A percentile compares a stretch with the other conserved stretches of the same genome.
phyloP scores from a whole-genome alignment of 2,329 filamentous ascomycete species.

The Colletotrichum zoysiae region DNA sequence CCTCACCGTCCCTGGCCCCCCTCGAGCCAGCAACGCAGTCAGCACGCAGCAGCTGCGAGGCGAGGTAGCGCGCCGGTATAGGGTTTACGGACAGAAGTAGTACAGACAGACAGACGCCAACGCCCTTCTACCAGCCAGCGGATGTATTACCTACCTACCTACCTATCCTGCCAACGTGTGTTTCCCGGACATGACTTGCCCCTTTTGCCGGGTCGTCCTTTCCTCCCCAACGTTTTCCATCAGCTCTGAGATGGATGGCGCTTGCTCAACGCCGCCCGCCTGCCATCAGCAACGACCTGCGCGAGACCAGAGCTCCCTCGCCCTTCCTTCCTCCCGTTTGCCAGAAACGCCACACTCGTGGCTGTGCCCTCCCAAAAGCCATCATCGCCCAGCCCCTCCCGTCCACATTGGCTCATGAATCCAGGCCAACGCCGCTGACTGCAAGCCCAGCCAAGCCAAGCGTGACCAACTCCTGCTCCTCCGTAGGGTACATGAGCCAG shows the following conservation, averaged over 20 bases:
- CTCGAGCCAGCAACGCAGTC: conserved; percentile 11
- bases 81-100: background rate
- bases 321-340: background rate
- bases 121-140: background rate
- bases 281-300: background rate
- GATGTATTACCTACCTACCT: background rate
- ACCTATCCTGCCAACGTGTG: background rate
- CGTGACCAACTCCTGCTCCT: background rate
- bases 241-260: background rate
- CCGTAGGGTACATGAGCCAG: background rate
- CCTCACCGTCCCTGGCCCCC: background rate
- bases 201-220: background rate
- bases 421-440: conserved; percentile 6
- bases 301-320: background rate
- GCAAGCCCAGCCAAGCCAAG: conserved; percentile 15
- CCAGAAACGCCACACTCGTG: conserved; percentile 16
- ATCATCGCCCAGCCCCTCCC: background rate
- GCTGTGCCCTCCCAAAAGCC: conserved; percentile 9
- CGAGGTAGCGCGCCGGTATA: background rate
- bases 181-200: background rate
- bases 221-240: background rate
- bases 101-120: background rate
- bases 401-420: background rate
- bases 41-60: background rate
- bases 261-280: background rate